phyloP scores from a whole-genome alignment of 2,329 filamentous ascomycete genomes.

The Aspergillus nomiae region DNA sequence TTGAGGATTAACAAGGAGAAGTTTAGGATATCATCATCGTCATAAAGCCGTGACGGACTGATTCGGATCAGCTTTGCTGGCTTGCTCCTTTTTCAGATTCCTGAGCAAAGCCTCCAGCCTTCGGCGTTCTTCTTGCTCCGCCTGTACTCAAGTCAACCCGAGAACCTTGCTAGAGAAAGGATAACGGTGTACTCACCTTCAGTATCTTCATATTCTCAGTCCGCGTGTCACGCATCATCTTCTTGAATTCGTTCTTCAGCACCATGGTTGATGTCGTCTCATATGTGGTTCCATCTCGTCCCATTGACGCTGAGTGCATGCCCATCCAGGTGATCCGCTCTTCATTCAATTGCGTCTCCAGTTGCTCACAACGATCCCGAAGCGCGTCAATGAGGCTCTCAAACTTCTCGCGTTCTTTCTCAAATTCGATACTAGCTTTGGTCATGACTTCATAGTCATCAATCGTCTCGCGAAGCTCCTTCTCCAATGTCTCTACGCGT shows the following conservation, averaged over 20 bases:
- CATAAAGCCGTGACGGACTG: conserved; percentile 38
- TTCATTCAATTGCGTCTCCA: conserved; percentile 67
- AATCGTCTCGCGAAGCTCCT: conserved; percentile 67
- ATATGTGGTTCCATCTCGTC: conserved; percentile 36
- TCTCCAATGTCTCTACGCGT: conserved; percentile 60
- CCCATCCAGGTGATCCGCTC: conserved; percentile 69
- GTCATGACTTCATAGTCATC: conserved; percentile 71
- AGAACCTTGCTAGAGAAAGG: background rate
- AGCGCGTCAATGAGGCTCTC: conserved; percentile 66
- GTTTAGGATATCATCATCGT: conserved; percentile 28
- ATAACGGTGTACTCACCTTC: conserved; percentile 55
- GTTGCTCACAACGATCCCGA: conserved; percentile 62
- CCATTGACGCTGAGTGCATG: conserved; percentile 53
- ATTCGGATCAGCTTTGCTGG: conserved; percentile 36
- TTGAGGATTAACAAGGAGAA: conserved; percentile 6
- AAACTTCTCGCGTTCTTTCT: conserved; percentile 68
- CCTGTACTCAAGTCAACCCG: conserved; percentile 47
- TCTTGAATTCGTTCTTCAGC: conserved; percentile 74
- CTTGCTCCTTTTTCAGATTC: conserved; percentile 46
- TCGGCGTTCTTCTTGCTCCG: conserved; percentile 71
- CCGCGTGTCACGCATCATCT: conserved; percentile 75
- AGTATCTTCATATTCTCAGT: conserved; percentile 65
- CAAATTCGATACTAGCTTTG: conserved; percentile 68
- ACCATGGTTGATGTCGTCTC: conserved; percentile 69
- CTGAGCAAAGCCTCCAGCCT: conserved; percentile 66